Evolutionary conservation across 441 rosid genomes (phyloP).

Genomic region (Populus tomentosa): DNA sequence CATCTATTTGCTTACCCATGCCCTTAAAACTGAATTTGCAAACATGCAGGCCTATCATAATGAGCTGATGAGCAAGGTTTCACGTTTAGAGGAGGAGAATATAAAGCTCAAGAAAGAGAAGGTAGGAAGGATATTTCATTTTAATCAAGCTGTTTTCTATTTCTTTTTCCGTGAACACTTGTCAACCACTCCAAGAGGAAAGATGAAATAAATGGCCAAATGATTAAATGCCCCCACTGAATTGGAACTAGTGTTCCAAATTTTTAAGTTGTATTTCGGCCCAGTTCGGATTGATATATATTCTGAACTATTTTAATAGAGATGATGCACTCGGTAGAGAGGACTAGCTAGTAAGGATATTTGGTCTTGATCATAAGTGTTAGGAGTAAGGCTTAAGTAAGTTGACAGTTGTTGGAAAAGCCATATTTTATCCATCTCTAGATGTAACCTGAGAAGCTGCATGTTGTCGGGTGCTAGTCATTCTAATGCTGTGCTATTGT

Average conservation of each 20-base stretch:
- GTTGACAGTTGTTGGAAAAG: neutral
- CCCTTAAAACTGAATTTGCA: neutral
- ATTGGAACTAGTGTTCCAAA: neutral
- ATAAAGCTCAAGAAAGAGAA: slow-evolving; percentile 72
- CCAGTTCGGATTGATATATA: neutral
- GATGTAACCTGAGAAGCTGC: neutral
- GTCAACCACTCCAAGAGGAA: neutral
- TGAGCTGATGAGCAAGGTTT: slow-evolving; percentile 81
- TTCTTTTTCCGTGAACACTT: neutral
- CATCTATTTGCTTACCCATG: neutral
- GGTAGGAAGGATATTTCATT: slow-evolving; percentile 33
- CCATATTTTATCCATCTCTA: neutral
- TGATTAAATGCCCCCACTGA: neutral
- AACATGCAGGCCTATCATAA: slow-evolving; percentile 74
- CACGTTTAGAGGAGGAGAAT: slow-evolving; percentile 25
- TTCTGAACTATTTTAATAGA: neutral
- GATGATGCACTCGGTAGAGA: neutral
- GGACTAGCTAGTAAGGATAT: neutral
- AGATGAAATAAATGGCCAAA: neutral
- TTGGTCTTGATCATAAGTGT: neutral
- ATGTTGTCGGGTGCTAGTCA: neutral
- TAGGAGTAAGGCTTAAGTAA: neutral
- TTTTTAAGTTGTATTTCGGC: neutral
- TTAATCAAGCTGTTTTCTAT: neutral
- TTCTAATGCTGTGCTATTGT: neutral